Evolutionary conservation across 257 asterid genomes (phyloP).

Genomic region (Solanum etuberosum): DNA sequence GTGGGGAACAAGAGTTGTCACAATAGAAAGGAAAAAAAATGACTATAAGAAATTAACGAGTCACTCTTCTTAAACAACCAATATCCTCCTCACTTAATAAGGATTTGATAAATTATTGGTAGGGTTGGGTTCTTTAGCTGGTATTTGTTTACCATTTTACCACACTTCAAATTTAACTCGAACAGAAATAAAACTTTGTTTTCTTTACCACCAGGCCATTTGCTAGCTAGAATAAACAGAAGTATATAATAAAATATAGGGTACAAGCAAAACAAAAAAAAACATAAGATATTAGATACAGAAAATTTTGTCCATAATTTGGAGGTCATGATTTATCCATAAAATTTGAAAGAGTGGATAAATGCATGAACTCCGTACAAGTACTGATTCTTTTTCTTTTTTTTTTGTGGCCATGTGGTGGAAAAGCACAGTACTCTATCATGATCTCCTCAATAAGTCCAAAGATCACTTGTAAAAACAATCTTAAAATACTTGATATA

Average conservation of each 20-base stretch:
- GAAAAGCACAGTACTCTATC: constrained; percentile 3
- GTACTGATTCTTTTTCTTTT: background rate
- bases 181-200: too few relatives aligned
- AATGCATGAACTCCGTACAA: constrained; percentile 16
- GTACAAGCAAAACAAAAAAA: background rate
- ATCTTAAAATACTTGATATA: background rate
- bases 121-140: too few relatives aligned
- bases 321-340: background rate
- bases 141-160: too few relatives aligned
- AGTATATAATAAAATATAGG: background rate
- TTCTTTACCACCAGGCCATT: too few relatives aligned
- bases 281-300: background rate
- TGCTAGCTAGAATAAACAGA: too few relatives aligned
- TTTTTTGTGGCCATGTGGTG: background rate
- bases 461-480: constrained; percentile 12
- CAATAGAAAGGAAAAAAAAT: too few relatives aligned
- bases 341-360: background rate
- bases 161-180: too few relatives aligned
- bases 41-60: too few relatives aligned
- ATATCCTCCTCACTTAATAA: too few relatives aligned
- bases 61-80: too few relatives aligned
- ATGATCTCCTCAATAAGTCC: constrained; percentile 2
- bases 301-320: background rate
- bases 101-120: too few relatives aligned
- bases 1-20: too few relatives aligned